Evolutionary conservation across 768 basidiomycete species (phyloP).

Genomic region (Pleurotus tuber-regium): DNA sequence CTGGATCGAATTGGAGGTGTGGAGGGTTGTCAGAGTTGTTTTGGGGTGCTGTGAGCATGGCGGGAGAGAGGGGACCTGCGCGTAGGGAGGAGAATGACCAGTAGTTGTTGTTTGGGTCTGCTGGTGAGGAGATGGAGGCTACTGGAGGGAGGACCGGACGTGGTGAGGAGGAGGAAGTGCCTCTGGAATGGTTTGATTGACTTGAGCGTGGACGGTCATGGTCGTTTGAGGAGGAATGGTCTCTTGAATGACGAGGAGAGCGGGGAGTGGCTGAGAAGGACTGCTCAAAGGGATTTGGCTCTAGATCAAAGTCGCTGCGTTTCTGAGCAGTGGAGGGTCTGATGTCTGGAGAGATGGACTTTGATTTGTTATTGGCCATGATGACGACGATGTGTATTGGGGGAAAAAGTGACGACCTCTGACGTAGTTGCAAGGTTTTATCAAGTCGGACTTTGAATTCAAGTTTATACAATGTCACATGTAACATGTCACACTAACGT

Average conservation of each 20-base stretch:
- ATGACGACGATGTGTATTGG: conserved; percentile 27
- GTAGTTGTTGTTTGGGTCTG: conserved; percentile 53
- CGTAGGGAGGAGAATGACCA: conserved; percentile 78
- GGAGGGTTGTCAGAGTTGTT: conserved; percentile 22
- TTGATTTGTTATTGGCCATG: conserved; percentile 15
- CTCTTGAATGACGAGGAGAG: conserved; percentile 43
- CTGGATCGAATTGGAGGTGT: conserved; percentile 63
- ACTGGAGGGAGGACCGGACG: conserved; percentile 82
- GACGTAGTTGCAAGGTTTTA: conserved; percentile 8
- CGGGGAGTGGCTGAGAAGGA: conserved; percentile 67
- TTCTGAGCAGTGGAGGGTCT: conserved; percentile 14
- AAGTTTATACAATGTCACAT: neutral
- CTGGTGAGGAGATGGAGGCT: conserved; percentile 71
- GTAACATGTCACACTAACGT: neutral
- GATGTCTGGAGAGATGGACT: conserved; percentile 34
- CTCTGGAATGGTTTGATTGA: conserved; percentile 26
- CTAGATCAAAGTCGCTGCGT: conserved; percentile 58
- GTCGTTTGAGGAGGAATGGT: conserved; percentile 27
- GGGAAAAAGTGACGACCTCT: conserved; percentile 11
- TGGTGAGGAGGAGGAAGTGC: conserved; percentile 40
- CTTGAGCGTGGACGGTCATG: conserved; percentile 25
- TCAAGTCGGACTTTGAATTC: conserved; percentile 8
- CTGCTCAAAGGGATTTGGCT: conserved; percentile 94
- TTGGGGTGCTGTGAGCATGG: conserved; percentile 91
- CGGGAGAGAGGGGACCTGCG: conserved; percentile 91